Percentiles rank a stretch among this genome's conserved stretches.
These are phyloP conservation scores for Ministeria vibrans DNA, from an alignment of 78 protist genomes.

Conservation along the genomic window DNA sequence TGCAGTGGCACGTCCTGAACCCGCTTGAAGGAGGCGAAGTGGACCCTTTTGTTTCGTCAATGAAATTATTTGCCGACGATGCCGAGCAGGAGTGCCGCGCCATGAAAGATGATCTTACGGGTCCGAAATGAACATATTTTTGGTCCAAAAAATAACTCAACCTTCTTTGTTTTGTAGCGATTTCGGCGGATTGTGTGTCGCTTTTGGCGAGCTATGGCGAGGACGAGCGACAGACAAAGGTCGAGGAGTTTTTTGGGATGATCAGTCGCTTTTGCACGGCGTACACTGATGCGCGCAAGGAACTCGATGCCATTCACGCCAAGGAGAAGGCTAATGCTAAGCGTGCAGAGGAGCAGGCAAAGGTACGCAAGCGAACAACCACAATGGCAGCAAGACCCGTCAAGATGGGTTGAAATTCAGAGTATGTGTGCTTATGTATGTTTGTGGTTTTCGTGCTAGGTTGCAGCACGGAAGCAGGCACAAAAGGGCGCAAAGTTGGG, in stretches of 20 bases:
- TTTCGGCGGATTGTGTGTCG: not conserved
- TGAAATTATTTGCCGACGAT: not conserved
- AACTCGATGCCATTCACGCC: no score
- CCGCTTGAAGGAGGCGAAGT: not conserved
- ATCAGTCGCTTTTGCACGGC: not conserved
- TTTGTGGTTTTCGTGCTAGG: no score
- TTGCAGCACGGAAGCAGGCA: no score
- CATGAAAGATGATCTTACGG: not conserved
- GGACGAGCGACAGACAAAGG: not conserved
- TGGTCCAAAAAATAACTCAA: not conserved
- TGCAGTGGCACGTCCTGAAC: not conserved
- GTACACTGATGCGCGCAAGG: no score
- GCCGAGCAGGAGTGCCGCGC: not conserved
- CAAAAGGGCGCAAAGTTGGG: no score
- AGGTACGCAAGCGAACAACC: conserved; percentile 26
- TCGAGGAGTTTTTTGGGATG: conserved; percentile 1
- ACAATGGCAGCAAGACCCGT: not conserved
- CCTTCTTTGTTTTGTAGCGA: not conserved
- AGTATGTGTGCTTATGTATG: no score
- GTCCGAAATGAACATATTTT: not conserved
- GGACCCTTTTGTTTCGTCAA: not conserved
- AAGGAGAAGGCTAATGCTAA: no score
- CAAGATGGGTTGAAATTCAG: no score
- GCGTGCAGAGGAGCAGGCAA: no score
- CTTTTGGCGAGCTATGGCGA: not conserved